Base-by-base conservation (phyloP, 202 grass and related monocot species). In the Zoysia matrella region DNA sequence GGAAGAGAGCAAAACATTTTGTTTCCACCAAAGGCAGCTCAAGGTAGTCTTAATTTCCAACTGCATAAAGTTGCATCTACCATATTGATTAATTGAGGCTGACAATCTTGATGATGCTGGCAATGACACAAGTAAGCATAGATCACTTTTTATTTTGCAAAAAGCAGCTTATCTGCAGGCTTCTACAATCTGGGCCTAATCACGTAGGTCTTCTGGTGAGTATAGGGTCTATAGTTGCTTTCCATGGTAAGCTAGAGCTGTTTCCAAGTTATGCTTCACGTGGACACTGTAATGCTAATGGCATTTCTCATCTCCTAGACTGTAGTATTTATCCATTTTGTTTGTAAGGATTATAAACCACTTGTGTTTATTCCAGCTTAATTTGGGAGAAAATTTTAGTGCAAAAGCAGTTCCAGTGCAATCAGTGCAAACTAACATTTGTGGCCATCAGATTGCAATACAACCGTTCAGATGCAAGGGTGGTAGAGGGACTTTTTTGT, bases 151-250 rank as follows among this genome's bases (percentile, higher is more conserved):
- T 30, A 36, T 54, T 14, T 14, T 5, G 11, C 4, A 54, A 53
- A 56, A 55, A 55, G 83, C 82, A 78, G 71, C 80, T 77, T 89
- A 82, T 84, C 47, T 73, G 65, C 51, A 71, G 66, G 74, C 47
- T 47, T 47, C 47, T 47, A 47, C 47, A 47, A 7, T 47, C 47
- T 47, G 47, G 47, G 47, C 47, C 7, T 47, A 47, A 47, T 47
- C 47, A 47, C 61, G 5, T 83, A 83, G 74, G 67, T 79, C 73
- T 2, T 5, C 74, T 88, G 67, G 80, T 88, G 69, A 83, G 60
- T 81, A 67, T 78, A 82, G 74, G 46, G 75, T 61, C 67, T 63
- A 18, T 58, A 61, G 44, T 78, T 79, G 60, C 50, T 83, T 66
- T 80, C 43, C 18, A 15, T 80, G 54, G 65, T 52, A 54, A 75